Base-by-base conservation (phyloP, 108 stramenopile species). In the Cylindrotheca closterium region DNA sequence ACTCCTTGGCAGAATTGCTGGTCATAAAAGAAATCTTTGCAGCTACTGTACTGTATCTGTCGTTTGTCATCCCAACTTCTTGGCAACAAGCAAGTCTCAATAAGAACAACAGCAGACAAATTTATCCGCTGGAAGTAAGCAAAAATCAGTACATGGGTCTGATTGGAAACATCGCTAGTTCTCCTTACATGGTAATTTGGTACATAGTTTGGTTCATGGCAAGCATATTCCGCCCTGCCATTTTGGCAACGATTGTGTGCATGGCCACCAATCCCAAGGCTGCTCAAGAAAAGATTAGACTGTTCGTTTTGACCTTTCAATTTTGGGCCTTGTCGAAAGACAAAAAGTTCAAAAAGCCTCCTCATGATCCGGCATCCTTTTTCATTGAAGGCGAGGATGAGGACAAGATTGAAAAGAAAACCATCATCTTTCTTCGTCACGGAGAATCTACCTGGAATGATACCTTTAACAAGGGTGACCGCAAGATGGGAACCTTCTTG, bases 371-470 rank as follows among this genome's bases (percentile, higher is more conserved):
- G 15, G 79, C 76, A 4, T 51, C 65, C 0, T 71, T 73, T 53
- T 90, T 88, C 52, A 42, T 50, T 30, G 37, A 42, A 42, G 37
- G 37, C 7, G 57, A 81, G 68, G 63, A 63, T 73, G 54, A 34
- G 30, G 47, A 72, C 2, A 65, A 25, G 10, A 52, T 82, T 30
- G 71, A 77, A 37, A 78, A 68, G 23, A 94, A 94, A 57, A 91
- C 86, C 0, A 65, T 94, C 30, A 80, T 94, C 26, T 81, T 94
- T 46, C 73, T 94, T 4, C 85, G 93, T 3, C 93, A 94, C 48
- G 93, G 93, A 22, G 79, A 82, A 55, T 62, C 80, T 18, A 87
- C 85, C 18, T 94, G 93, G 93, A 94, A 94, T 62, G 89, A 94
- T 46, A 91, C 89, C n/a, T 94, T 94, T 74, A 94, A 94, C 67